Conservation (phyloP, 352 stramenopile genomes). For the Pythium periplocum region DNA sequence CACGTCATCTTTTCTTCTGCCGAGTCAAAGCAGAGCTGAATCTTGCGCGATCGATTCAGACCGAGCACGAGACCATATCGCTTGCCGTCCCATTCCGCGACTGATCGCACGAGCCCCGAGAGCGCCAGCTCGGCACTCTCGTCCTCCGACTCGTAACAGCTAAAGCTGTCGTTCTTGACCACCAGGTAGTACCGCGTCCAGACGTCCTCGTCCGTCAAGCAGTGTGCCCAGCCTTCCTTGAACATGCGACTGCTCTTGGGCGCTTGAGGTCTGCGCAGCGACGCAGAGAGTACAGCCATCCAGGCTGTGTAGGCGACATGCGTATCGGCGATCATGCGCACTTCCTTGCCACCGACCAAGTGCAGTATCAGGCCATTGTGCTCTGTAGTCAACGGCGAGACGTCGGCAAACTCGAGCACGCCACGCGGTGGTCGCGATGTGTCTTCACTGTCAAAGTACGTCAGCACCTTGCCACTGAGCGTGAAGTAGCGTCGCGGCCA, state of each 20-base stretch:
- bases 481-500: constrained; percentile 72
- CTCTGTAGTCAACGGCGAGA: constrained; percentile 64
- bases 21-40: constrained; percentile 76
- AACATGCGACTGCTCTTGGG: constrained; percentile 39
- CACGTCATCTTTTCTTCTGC: constrained; percentile 81
- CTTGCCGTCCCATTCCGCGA: constrained; percentile 72
- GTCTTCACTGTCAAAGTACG: constrained; percentile 82
- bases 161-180: constrained; percentile 74
- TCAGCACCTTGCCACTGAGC: constrained; percentile 60
- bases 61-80: constrained; percentile 64
- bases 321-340: constrained; percentile 71
- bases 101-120: constrained; percentile 57
- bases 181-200: constrained; percentile 73
- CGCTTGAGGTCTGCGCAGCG: constrained; percentile 46
- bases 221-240: constrained; percentile 73
- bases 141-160: constrained; percentile 70
- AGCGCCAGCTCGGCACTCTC: constrained; percentile 62
- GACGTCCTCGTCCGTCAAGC: constrained; percentile 67
- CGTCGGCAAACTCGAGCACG: constrained; percentile 63
- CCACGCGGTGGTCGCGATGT: constrained; percentile 49
- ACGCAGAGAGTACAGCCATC: constrained; percentile 65
- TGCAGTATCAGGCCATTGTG: constrained; percentile 75
- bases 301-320: constrained; percentile 74
- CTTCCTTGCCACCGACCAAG: constrained; percentile 57
- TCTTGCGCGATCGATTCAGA: constrained; percentile 62